Evolutionary conservation across 305 asterid genomes (phyloP).

Genomic region (Coffea humblotiana): DNA sequence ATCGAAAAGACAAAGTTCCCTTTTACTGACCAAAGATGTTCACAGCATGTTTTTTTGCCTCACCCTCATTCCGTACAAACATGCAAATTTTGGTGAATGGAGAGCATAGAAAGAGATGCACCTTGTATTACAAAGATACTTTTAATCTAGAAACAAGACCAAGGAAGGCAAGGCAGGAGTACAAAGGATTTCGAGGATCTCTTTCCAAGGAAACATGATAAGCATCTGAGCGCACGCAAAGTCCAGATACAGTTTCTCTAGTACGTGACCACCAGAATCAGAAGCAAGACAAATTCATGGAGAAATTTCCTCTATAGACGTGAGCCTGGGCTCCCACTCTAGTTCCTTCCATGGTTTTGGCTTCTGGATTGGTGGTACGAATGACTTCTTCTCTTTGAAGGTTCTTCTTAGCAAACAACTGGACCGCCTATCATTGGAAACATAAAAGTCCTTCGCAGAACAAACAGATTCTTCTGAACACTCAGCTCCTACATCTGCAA

Average conservation of each 20-base stretch:
- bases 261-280: background rate
- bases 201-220: background rate
- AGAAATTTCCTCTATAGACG: constrained; percentile 60
- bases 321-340: constrained; percentile 73
- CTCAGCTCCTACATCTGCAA: constrained; percentile 33
- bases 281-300: constrained; percentile 40
- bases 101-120: background rate
- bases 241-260: background rate
- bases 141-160: background rate
- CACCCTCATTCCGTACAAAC: background rate
- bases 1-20: background rate
- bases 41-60: background rate
- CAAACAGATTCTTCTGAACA: constrained; percentile 41
- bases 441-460: constrained; percentile 50
- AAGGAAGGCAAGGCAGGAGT: background rate
- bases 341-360: constrained; percentile 46
- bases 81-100: background rate
- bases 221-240: background rate
- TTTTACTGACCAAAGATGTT: background rate
- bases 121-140: background rate
- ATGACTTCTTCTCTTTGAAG: constrained; percentile 38
- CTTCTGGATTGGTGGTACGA: constrained; percentile 64
- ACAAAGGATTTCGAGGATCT: background rate
- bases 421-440: constrained; percentile 42
- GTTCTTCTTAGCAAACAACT: constrained; percentile 21